A percentile compares a stretch with the other conserved stretches of the same genome.
Conservation (phyloP, 306 rosid species). For the Fragaria ananassa region DNA sequence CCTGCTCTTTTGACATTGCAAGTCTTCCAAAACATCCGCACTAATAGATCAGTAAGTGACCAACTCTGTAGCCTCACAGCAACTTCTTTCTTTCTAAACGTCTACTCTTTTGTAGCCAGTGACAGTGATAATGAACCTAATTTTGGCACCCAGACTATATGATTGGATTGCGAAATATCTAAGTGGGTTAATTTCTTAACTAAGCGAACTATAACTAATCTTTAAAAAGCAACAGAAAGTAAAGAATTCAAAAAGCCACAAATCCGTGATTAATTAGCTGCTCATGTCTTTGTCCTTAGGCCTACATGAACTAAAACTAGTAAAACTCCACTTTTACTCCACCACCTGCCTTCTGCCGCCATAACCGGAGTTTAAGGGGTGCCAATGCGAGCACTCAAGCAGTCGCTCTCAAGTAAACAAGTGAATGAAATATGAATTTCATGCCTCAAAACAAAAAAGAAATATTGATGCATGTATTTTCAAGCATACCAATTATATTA, state of each 20-base stretch:
- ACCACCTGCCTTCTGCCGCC: neutral
- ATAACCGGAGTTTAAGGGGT: neutral
- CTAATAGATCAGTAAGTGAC: neutral
- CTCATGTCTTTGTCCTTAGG: neutral
- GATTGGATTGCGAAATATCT: slow-evolving; percentile 2
- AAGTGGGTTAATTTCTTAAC: neutral
- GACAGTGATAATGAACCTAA: neutral
- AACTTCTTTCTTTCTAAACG: neutral
- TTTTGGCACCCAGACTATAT: neutral
- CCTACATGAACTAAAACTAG: neutral
- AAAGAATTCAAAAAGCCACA: slow-evolving; percentile 8
- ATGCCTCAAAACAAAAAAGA: too few species aligned
- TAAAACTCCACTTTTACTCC: neutral
- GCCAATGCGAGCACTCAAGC: too few species aligned
- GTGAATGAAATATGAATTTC: too few species aligned
- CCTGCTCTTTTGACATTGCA: neutral
- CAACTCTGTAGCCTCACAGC: neutral
- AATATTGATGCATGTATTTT: too few species aligned
- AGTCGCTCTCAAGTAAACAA: too few species aligned
- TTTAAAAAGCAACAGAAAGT: neutral
- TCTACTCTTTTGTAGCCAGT: neutral
- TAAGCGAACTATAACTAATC: neutral
- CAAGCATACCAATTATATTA: neutral
- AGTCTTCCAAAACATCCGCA: neutral
- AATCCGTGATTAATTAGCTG: slow-evolving; percentile 18